A percentile compares a stretch with the other conserved stretches of the same genome.
Evolutionary conservation across 2,329 filamentous ascomycete species (phyloP).

Genomic region (Aspergillus flavus): DNA sequence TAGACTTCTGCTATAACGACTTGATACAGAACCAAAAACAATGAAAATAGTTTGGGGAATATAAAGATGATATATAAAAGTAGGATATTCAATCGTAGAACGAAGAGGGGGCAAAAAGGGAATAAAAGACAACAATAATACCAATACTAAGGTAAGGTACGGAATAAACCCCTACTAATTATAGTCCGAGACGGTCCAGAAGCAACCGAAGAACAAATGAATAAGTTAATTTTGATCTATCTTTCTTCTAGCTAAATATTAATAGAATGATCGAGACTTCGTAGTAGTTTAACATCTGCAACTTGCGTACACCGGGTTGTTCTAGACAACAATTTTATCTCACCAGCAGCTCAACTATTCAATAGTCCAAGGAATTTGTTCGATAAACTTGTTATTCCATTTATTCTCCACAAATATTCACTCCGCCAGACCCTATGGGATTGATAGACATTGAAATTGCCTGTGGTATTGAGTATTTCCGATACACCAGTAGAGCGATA

Average conservation of each 20-base stretch:
- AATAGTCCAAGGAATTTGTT: background rate
- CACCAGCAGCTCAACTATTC: background rate
- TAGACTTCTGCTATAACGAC: background rate
- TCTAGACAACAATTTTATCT: background rate
- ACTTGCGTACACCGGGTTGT: background rate
- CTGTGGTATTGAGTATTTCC: background rate
- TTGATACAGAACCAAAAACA: background rate
- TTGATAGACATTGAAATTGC: background rate
- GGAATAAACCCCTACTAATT: background rate
- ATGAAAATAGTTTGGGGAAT: background rate
- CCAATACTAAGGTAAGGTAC: constrained; percentile 8
- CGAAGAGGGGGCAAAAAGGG: background rate
- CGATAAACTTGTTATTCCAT: no score
- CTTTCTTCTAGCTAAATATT: background rate
- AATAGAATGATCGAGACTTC: constrained; percentile 2
- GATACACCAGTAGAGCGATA: background rate
- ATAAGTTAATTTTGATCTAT: background rate
- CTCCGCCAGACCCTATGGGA: background rate
- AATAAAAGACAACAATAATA: constrained; percentile 4
- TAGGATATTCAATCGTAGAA: background rate
- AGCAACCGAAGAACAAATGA: background rate
- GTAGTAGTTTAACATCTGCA: background rate
- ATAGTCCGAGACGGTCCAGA: background rate
- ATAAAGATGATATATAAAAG: background rate
- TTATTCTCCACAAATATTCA: background rate